phyloP scores from a whole-genome alignment of 2,329 filamentous ascomycete species.

The Sporothrix euskadiensis region DNA sequence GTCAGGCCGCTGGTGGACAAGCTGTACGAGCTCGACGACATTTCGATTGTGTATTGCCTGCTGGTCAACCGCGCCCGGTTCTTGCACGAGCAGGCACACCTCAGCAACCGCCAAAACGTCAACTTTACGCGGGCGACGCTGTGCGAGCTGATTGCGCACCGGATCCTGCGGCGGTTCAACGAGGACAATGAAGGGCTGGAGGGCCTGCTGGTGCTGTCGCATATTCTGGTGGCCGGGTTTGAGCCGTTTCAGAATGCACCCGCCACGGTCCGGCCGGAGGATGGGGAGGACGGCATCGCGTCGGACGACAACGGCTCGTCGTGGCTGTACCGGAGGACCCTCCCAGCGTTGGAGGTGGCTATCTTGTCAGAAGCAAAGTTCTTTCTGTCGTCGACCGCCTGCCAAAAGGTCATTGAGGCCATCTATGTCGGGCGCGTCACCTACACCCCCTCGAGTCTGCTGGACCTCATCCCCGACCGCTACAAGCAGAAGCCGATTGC shows the following conservation, averaged over 20 bases:
- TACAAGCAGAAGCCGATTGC: conserved; percentile 84
- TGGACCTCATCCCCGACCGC: conserved; percentile 81
- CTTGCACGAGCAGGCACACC: conserved; percentile 71
- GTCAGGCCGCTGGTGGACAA: conserved; percentile 82
- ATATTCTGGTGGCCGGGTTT: conserved; percentile 80
- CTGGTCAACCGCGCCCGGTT: conserved; percentile 82
- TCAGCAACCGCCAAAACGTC: conserved; percentile 77
- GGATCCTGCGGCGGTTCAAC: conserved; percentile 74
- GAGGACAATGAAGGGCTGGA: conserved; percentile 72
- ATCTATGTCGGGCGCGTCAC: conserved; percentile 80
- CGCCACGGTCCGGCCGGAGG: conserved; percentile 59
- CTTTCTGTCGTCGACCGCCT: conserved; percentile 74
- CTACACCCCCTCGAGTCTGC: conserved; percentile 78
- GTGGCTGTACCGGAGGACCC: conserved; percentile 56
- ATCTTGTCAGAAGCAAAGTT: conserved; percentile 80
- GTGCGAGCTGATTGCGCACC: conserved; percentile 77
- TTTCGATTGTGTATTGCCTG: conserved; percentile 81
- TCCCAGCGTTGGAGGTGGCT: conserved; percentile 79
- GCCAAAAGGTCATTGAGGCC: conserved; percentile 77
- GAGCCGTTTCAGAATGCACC: conserved; percentile 85
- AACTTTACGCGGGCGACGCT: conserved; percentile 74
- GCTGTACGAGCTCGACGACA: conserved; percentile 75
- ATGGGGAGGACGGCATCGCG: neutral
- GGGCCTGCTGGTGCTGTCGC: conserved; percentile 71
- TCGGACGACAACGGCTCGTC: conserved; percentile 42